Evolutionary conservation across 164 flowering plant species (phyloP).

Genomic region (Liquidambar formosana): DNA sequence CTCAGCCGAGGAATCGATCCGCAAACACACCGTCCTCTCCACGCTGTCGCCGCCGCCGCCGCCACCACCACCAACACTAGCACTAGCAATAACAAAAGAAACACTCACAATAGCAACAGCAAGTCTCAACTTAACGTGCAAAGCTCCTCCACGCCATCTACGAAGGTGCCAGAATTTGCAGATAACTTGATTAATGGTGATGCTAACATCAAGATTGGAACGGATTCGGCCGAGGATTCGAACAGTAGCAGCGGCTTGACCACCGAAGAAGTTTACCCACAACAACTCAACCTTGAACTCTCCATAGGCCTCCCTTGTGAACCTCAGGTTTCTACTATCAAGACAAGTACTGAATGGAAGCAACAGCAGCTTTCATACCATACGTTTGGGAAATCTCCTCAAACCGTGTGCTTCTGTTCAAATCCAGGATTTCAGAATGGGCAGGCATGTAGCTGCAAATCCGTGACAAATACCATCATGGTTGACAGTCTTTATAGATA

Average conservation of each 20-base stretch:
- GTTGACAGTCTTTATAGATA: slow-evolving; percentile 9
- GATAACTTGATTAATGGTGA: no score
- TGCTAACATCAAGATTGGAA: background rate
- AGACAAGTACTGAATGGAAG: background rate
- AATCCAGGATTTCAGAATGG: slow-evolving; percentile 12
- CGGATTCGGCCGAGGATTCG: slow-evolving; percentile 5
- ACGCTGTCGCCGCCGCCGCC: background rate
- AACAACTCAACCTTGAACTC: slow-evolving; percentile 28
- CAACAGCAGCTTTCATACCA: background rate
- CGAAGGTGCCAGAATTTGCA: background rate
- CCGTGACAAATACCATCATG: background rate
- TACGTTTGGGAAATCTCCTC: no score
- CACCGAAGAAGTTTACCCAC: slow-evolving; percentile 17
- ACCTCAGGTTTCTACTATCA: background rate
- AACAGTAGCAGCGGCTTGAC: slow-evolving; percentile 23
- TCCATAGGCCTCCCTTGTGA: slow-evolving; percentile 25
- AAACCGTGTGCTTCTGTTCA: slow-evolving; percentile 10
- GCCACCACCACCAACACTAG: background rate
- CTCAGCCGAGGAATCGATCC: slow-evolving; percentile 31
- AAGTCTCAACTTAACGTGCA: background rate
- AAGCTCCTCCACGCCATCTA: background rate
- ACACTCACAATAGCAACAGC: background rate
- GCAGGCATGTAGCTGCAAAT: slow-evolving; percentile 14
- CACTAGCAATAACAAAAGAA: background rate
- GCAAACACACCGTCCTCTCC: slow-evolving; percentile 27